Percentiles rank a stretch among this genome's conserved stretches.
phyloP scores from a whole-genome alignment of 305 asterid species.

The Salvia sclarea region DNA sequence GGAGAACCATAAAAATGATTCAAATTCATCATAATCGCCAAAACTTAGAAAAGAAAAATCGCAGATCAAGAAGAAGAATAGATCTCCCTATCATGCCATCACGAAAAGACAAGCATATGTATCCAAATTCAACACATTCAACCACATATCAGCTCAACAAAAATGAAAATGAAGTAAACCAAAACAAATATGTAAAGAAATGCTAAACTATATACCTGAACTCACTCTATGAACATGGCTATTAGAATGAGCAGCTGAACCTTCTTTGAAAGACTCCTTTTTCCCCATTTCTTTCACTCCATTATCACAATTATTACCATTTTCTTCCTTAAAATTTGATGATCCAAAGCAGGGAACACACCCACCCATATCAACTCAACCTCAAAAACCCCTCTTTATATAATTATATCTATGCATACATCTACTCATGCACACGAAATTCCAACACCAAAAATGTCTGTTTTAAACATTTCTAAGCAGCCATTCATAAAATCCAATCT shows the following conservation, averaged over 20 bases:
- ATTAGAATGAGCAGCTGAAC: constrained; percentile 55
- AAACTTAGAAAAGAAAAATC: not conserved
- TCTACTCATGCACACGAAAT: constrained; percentile 28
- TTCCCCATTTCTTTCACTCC: constrained; percentile 63
- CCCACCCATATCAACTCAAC: constrained; percentile 67
- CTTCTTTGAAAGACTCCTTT: constrained; percentile 70
- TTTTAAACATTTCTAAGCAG: constrained; percentile 39
- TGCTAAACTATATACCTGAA: constrained; percentile 57
- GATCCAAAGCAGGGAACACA: constrained; percentile 91
- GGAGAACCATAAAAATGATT: constrained; percentile 18
- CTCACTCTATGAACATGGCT: constrained; percentile 57
- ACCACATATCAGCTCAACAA: constrained; percentile 20
- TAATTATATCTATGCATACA: not conserved
- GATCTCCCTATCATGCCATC: constrained; percentile 25
- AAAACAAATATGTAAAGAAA: not conserved
- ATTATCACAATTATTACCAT: constrained; percentile 39
- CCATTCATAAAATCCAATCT: constrained; percentile 61
- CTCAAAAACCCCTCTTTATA: constrained; percentile 34
- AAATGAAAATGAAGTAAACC: constrained; percentile 20
- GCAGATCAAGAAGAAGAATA: constrained; percentile 44
- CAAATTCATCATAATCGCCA: constrained; percentile 30
- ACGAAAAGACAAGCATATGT: constrained; percentile 12
- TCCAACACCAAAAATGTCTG: constrained; percentile 30
- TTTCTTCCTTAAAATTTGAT: constrained; percentile 58
- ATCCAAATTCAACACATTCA: constrained; percentile 32